These are phyloP conservation scores for Schizochytrium sp. DNA, from an alignment of 108 stramenopile species.

Conservation along the genomic window DNA sequence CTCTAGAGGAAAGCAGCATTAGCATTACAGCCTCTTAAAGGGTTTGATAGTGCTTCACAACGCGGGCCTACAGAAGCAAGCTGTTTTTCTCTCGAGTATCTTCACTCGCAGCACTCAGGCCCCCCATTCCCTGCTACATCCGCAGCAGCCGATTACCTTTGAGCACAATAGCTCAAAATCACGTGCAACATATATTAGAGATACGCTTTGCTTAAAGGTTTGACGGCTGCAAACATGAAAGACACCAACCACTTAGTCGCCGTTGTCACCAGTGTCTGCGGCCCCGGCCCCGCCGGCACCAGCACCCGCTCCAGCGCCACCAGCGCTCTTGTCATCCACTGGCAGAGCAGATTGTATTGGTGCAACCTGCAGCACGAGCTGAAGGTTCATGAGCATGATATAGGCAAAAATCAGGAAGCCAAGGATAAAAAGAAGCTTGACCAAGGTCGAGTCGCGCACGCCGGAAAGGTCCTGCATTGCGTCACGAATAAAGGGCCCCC, in stretches of 20 bases:
- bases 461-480: neutral
- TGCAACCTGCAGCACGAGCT: slow-evolving; percentile 15
- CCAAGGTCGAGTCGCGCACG: neutral
- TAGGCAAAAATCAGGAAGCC: neutral
- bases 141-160: no score
- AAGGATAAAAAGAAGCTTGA: neutral
- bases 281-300: neutral
- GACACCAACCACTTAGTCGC: neutral
- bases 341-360: neutral
- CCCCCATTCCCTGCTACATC: no score
- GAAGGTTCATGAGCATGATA: slow-evolving; percentile 31
- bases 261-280: neutral
- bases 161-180: no score
- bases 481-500: neutral
- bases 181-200: neutral
- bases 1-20: no score
- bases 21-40: no score
- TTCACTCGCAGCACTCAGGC: no score
- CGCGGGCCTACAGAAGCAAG: no score
- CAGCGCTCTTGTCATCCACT: neutral
- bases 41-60: no score
- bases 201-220: neutral
- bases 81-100: no score
- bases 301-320: neutral
- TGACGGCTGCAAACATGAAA: neutral